Conservation (phyloP, 1,139 yeast species). For the Pichia terricola region DNA sequence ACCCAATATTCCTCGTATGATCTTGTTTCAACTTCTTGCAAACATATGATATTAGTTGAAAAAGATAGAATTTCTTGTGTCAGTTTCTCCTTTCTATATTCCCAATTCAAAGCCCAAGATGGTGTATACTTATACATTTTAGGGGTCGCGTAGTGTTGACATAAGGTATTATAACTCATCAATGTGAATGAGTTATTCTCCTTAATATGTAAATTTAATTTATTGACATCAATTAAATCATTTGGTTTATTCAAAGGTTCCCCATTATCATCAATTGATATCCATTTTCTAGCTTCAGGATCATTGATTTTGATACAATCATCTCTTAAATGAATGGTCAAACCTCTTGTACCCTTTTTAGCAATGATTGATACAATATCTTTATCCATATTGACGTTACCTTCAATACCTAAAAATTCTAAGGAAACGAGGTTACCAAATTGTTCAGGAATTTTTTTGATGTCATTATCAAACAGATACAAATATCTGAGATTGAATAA, state of each 20-base stretch:
- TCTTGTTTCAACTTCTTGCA: slow-evolving; percentile 91
- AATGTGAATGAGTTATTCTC: slow-evolving; percentile 49
- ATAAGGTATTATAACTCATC: slow-evolving; percentile 80
- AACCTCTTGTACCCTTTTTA: slow-evolving; percentile 77
- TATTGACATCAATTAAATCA: slow-evolving; percentile 26
- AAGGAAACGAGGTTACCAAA: slow-evolving; percentile 82
- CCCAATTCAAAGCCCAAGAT: slow-evolving; percentile 95
- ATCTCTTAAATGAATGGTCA: slow-evolving; percentile 75
- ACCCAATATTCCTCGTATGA: slow-evolving; percentile 82
- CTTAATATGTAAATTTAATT: slow-evolving; percentile 19
- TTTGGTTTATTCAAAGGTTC: slow-evolving; percentile 38
- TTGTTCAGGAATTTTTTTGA: slow-evolving; percentile 67
- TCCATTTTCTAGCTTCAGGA: slow-evolving; percentile 76
- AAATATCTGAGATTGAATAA: slow-evolving; percentile 73
- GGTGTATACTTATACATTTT: slow-evolving; percentile 92
- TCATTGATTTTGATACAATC: slow-evolving; percentile 57
- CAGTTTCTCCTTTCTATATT: slow-evolving; percentile 71
- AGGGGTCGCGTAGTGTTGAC: slow-evolving; percentile 93
- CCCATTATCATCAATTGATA: slow-evolving; percentile 67
- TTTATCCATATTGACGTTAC: slow-evolving; percentile 66
- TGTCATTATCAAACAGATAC: slow-evolving; percentile 79
- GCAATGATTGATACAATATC: slow-evolving; percentile 59
- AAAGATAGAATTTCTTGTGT: slow-evolving; percentile 59
- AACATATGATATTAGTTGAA: slow-evolving; percentile 71
- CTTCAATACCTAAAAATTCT: slow-evolving; percentile 85